These are phyloP conservation scores for Leishmania amazonensis DNA, from an alignment of 208 protist genomes.

Conservation along the genomic window DNA sequence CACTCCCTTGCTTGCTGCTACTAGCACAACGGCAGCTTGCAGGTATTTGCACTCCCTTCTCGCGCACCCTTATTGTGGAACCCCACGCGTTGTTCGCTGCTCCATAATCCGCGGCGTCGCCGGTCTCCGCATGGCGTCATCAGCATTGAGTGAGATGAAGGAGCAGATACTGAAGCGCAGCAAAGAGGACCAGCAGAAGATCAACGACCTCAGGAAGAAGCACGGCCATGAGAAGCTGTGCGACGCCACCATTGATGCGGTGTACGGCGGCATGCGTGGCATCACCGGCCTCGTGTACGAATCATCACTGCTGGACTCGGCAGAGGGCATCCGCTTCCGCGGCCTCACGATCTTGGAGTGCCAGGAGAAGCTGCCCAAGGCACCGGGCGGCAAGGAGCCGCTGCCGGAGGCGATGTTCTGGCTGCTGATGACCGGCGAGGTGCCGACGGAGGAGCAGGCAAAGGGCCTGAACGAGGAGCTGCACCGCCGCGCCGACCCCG, in stretches of 20 bases:
- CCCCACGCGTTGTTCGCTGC: conserved; percentile 39
- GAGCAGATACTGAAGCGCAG: conserved; percentile 37
- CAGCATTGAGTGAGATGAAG: conserved; percentile 65
- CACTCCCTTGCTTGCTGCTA: background rate
- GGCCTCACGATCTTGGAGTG: conserved; percentile 96
- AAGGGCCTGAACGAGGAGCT: conserved; percentile 84
- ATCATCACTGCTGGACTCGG: conserved; percentile 95
- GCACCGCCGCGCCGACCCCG: conserved; percentile 67
- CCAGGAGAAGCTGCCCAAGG: conserved; percentile 92
- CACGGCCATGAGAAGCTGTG: conserved; percentile 88
- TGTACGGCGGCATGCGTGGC: conserved; percentile 96
- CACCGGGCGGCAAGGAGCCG: conserved; percentile 83
- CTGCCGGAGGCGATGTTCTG: conserved; percentile 97
- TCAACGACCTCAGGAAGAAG: conserved; percentile 84
- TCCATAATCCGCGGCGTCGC: conserved; percentile 16
- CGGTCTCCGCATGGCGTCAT: conserved; percentile 31
- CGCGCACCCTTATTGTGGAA: background rate
- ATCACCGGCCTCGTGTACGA: conserved; percentile 97
- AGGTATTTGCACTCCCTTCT: background rate
- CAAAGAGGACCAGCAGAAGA: conserved; percentile 52
- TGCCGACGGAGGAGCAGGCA: conserved; percentile 90
- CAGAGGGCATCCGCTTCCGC: conserved; percentile 97
- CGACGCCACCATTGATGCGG: conserved; percentile 86
- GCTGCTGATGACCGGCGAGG: conserved; percentile 97
- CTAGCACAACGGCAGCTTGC: background rate